Percentiles rank a stretch among this genome's conserved stretches.
phyloP scores from a whole-genome alignment of 176 grass and related monocot species.

The Oryza officinalis region DNA sequence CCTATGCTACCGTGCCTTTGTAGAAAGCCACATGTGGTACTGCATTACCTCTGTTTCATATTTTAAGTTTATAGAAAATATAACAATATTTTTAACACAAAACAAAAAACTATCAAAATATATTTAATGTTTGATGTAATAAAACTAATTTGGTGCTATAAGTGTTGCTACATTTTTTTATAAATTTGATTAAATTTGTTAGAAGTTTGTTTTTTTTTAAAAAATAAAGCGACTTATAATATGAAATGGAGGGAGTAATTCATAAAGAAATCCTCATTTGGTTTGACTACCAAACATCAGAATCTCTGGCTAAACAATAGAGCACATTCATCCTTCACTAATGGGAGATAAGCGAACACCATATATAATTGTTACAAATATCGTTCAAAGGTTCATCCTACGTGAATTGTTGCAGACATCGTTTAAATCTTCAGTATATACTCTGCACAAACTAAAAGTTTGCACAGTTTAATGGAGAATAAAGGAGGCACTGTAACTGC shows the following conservation, averaged over 20 bases:
- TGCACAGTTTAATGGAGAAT: background rate
- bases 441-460: background rate
- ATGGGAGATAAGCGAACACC: background rate
- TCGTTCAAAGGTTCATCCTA: background rate
- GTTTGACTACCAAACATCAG: background rate
- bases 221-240: too few relatives aligned
- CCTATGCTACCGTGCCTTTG: too few relatives aligned
- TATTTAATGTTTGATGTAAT: too few relatives aligned
- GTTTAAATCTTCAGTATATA: background rate
- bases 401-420: background rate
- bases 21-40: too few relatives aligned
- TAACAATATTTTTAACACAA: too few relatives aligned
- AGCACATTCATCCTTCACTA: background rate
- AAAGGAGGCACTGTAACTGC: background rate
- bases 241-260: background rate
- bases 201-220: too few relatives aligned
- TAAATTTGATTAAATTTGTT: too few relatives aligned
- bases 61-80: too few relatives aligned
- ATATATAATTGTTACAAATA: background rate
- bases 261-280: background rate
- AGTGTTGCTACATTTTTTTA: too few relatives aligned
- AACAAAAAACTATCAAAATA: too few relatives aligned
- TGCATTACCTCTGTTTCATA: too few relatives aligned
- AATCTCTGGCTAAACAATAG: background rate
- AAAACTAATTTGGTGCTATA: too few relatives aligned